Percentiles rank a stretch among this genome's conserved stretches.
Evolutionary conservation across 2,329 filamentous ascomycete species (phyloP).

Genomic region (Cercospora janseana): DNA sequence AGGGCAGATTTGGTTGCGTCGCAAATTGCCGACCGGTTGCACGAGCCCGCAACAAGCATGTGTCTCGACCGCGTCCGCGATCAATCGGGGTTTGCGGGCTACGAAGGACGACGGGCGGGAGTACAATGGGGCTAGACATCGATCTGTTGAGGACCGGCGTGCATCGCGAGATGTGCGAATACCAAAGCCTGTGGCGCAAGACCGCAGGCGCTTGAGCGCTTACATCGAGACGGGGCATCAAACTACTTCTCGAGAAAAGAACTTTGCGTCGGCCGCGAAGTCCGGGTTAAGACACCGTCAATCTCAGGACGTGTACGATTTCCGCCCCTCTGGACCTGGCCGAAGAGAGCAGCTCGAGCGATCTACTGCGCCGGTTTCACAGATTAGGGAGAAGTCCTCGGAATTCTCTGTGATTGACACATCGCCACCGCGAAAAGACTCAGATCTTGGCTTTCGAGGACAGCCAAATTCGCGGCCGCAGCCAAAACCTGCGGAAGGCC

Average conservation of each 20-base stretch:
- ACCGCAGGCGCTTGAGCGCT: slow-evolving; percentile 11
- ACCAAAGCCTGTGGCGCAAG: neutral
- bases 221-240: neutral
- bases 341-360: slow-evolving; percentile 3
- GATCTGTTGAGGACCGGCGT: slow-evolving; percentile 4
- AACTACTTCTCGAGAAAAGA: too few relatives aligned
- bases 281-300: too few relatives aligned
- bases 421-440: neutral
- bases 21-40: slow-evolving; percentile 8
- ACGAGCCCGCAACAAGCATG: slow-evolving; percentile 20
- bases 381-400: neutral
- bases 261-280: too few relatives aligned
- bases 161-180: slow-evolving; percentile 2
- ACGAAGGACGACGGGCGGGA: slow-evolving; percentile 17
- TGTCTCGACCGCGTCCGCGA: slow-evolving; percentile 65
- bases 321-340: too few relatives aligned
- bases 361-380: neutral
- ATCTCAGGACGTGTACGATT: too few relatives aligned
- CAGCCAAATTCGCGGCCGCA: slow-evolving; percentile 10
- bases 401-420: slow-evolving; percentile 3
- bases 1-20: slow-evolving; percentile 15
- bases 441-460: slow-evolving; percentile 3
- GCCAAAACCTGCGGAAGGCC: slow-evolving; percentile 6
- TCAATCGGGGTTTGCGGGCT: slow-evolving; percentile 62
- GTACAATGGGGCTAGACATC: slow-evolving; percentile 22